Evolutionary conservation across 805 yeast genomes (phyloP).

Genomic region (Trichomonascus vanleenenianus): DNA sequence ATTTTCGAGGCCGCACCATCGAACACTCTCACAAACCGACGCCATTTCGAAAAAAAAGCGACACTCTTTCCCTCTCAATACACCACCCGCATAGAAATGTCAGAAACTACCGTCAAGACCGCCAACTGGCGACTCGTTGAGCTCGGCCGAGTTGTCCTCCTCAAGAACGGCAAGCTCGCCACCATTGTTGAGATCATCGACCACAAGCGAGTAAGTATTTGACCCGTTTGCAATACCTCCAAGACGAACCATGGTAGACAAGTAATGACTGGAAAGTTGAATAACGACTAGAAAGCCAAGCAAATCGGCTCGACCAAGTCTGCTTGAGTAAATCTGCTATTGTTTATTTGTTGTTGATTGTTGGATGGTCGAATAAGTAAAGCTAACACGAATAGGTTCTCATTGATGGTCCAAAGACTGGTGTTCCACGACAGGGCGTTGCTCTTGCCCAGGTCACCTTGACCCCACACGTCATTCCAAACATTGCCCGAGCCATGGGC

Average conservation of each 20-base stretch:
- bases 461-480: constrained; percentile 82
- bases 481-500: constrained; percentile 92
- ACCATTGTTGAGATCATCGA: constrained; percentile 97
- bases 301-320: no score
- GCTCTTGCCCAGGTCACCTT: constrained; percentile 80
- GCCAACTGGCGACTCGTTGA: constrained; percentile 99
- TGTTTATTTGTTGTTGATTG: no score
- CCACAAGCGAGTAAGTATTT: constrained; percentile 82
- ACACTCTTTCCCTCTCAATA: background rate
- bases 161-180: constrained; percentile 88
- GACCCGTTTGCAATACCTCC: no score
- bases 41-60: no score
- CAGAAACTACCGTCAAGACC: constrained; percentile 78
- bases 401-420: constrained; percentile 89
- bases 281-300: no score
- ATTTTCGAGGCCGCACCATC: background rate
- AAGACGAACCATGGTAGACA: no score
- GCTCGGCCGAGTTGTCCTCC: constrained; percentile 97
- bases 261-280: no score
- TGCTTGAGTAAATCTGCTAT: no score
- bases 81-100: constrained; percentile 1
- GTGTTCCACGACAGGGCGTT: constrained; percentile 88
- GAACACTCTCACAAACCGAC: background rate
- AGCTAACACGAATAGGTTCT: constrained; percentile 47
- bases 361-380: background rate